Evolutionary conservation across 352 stramenopile genomes (phyloP).

Genomic region (Pythium phragmitis): DNA sequence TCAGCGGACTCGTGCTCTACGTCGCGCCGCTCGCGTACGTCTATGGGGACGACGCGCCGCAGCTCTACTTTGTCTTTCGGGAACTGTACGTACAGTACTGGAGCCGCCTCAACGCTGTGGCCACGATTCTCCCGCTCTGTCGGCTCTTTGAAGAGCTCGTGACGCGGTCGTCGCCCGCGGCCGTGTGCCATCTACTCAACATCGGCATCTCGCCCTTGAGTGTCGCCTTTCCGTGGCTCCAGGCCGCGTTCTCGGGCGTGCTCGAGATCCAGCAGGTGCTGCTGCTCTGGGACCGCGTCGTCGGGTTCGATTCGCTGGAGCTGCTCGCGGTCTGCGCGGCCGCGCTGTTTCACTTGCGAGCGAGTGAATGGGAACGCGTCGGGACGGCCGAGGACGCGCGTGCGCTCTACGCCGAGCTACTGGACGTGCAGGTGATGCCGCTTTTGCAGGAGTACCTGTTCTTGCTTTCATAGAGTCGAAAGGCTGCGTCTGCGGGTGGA

Average conservation of each 20-base stretch:
- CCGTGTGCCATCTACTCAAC: slow-evolving; percentile 64
- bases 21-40: slow-evolving; percentile 69
- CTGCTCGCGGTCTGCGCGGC: slow-evolving; percentile 67
- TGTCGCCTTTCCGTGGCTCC: slow-evolving; percentile 81
- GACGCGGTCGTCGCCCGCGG: slow-evolving; percentile 42
- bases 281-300: slow-evolving; percentile 72
- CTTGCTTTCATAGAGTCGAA: slow-evolving; percentile 28
- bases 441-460: slow-evolving; percentile 80
- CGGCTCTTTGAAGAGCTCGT: slow-evolving; percentile 75
- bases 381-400: slow-evolving; percentile 49
- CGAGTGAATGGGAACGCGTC: slow-evolving; percentile 47
- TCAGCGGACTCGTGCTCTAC: slow-evolving; percentile 74
- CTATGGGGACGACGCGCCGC: slow-evolving; percentile 54
- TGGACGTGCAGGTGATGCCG: slow-evolving; percentile 67
- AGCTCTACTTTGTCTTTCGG: slow-evolving; percentile 76
- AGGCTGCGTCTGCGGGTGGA: background rate
- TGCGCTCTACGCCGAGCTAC: slow-evolving; percentile 65
- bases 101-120: slow-evolving; percentile 74
- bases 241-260: slow-evolving; percentile 72
- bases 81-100: slow-evolving; percentile 80
- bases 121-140: slow-evolving; percentile 67
- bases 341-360: slow-evolving; percentile 70
- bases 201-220: slow-evolving; percentile 59
- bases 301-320: slow-evolving; percentile 71
- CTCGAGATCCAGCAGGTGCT: slow-evolving; percentile 76